phyloP scores from a whole-genome alignment of 1,284 basidiomycete genomes.

The Coniferiporia sulphurascens region DNA sequence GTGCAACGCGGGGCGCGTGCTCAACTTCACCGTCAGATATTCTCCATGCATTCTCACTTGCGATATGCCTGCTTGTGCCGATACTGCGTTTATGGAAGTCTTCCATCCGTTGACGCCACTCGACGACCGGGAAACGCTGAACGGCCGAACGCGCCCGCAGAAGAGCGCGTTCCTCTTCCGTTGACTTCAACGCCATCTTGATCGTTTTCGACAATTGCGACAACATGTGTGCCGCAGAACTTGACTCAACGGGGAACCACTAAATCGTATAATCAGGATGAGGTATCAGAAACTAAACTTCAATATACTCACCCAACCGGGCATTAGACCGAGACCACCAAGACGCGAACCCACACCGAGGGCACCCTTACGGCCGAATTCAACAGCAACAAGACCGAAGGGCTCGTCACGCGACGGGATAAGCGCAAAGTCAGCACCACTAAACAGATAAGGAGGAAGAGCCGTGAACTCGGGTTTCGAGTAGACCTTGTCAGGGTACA shows the following conservation, averaged over 20 bases:
- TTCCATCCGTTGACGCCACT: slow-evolving; percentile 92
- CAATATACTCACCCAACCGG: slow-evolving; percentile 80
- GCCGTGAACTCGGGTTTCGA: slow-evolving; percentile 94
- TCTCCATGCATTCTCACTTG: slow-evolving; percentile 74
- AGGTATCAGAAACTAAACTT: neutral
- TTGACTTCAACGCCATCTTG: slow-evolving; percentile 88
- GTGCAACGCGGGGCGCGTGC: slow-evolving; percentile 34
- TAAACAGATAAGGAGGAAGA: slow-evolving; percentile 88
- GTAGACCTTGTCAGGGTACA: slow-evolving; percentile 88
- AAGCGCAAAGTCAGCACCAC: slow-evolving; percentile 89
- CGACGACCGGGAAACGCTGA: slow-evolving; percentile 93
- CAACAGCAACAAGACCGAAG: slow-evolving; percentile 91
- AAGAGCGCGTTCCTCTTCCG: slow-evolving; percentile 85
- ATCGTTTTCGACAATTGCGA: slow-evolving; percentile 93
- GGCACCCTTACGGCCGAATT: slow-evolving; percentile 92
- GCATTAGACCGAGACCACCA: slow-evolving; percentile 92
- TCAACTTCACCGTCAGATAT: slow-evolving; percentile 63
- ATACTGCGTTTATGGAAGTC: slow-evolving; percentile 90
- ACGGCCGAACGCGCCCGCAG: slow-evolving; percentile 88
- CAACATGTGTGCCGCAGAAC: slow-evolving; percentile 85
- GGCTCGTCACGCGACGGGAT: slow-evolving; percentile 94
- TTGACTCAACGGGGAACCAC: slow-evolving; percentile 96
- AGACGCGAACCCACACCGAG: slow-evolving; percentile 89
- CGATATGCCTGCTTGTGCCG: slow-evolving; percentile 58
- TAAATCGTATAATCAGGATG: slow-evolving; percentile 27